Base-by-base conservation (phyloP, 169 alveolate species). In the Eimeria praecox region DNA sequence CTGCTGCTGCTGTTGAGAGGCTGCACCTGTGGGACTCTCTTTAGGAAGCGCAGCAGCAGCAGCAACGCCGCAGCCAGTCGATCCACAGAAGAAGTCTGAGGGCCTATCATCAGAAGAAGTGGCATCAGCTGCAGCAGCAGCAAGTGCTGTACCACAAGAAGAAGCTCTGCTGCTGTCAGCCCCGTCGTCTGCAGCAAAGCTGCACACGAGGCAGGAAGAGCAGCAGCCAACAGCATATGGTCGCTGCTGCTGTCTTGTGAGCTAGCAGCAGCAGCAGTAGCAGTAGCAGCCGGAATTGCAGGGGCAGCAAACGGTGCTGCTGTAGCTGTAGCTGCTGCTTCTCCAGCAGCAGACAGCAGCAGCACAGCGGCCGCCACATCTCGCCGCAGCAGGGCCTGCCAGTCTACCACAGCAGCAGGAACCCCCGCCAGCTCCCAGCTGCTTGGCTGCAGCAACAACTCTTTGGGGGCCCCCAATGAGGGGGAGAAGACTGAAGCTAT, bases 31-130 rank as follows among this genome's bases (percentile, higher is more conserved):
- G 92, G 92, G 6, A 86, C 78, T 27, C 78, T 30, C 20, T 22
- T 33, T 12, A 86, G 92, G 78, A 86, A 86, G 40, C 92, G 80
- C 92, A 86, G 92, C 92, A 86, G 92, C 92, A 86, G 82, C 92
- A 86, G 92, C 92, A 86, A n/a, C 92, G 92, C 92, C 0, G 75
- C 30, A 24, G 80, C 92, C 80, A 86, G 62, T 3, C 92, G 92
- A 24, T 56, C 73, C 8, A 86, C 49, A 1, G 44, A 44, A 5
- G 73, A 27, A 38, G 18, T 24, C 14, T 38, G 56, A 3, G 80
- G 59, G 44, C 8, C 5, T 18, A 46, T 3, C 46, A 86, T 56
- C 92, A 85, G 69, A 78, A 86, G 78, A 27, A 56, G 82, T 35
- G 92, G 92, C 92, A 86, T 35, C 54, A 59, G 59, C 62, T 86